A percentile compares a stretch with the other conserved stretches of the same genome.
Conservation (phyloP, 768 basidiomycete species). For the Russula olivacea region DNA sequence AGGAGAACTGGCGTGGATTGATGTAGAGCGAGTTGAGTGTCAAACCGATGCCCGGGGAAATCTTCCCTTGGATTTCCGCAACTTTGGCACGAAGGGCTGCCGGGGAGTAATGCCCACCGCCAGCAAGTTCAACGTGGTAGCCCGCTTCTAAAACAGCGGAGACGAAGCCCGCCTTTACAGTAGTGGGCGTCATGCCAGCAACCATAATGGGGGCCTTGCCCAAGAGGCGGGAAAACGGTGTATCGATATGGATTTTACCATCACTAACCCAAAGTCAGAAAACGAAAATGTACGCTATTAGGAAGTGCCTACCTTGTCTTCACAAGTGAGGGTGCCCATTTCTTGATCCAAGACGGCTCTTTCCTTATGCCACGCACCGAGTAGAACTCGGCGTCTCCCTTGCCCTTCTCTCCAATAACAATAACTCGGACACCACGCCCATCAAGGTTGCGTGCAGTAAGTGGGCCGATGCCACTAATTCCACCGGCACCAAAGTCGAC, state of each 20-base stretch:
- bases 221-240: slow-evolving; percentile 90
- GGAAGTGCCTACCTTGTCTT: slow-evolving; percentile 66
- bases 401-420: slow-evolving; percentile 85
- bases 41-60: slow-evolving; percentile 85
- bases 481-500: slow-evolving; percentile 98
- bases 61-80: slow-evolving; percentile 80
- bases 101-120: slow-evolving; percentile 95
- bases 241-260: slow-evolving; percentile 88
- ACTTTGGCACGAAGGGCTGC: slow-evolving; percentile 85
- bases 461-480: slow-evolving; percentile 83
- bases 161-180: slow-evolving; percentile 93
- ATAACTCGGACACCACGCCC: slow-evolving; percentile 90
- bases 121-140: slow-evolving; percentile 94
- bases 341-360: slow-evolving; percentile 90
- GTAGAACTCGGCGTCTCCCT: slow-evolving; percentile 84
- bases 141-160: slow-evolving; percentile 89
- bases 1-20: slow-evolving; percentile 94
- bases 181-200: slow-evolving; percentile 98
- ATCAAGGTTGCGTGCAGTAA: slow-evolving; percentile 86
- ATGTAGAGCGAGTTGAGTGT: slow-evolving; percentile 96
- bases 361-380: slow-evolving; percentile 55
- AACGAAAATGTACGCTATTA: background rate
- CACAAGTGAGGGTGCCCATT: slow-evolving; percentile 76
- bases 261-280: slow-evolving; percentile 47
- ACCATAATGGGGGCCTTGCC: slow-evolving; percentile 99